These are phyloP conservation scores for Yamadazyma epiphylla DNA, from an alignment of 1,139 yeast species.

Conservation along the genomic window DNA sequence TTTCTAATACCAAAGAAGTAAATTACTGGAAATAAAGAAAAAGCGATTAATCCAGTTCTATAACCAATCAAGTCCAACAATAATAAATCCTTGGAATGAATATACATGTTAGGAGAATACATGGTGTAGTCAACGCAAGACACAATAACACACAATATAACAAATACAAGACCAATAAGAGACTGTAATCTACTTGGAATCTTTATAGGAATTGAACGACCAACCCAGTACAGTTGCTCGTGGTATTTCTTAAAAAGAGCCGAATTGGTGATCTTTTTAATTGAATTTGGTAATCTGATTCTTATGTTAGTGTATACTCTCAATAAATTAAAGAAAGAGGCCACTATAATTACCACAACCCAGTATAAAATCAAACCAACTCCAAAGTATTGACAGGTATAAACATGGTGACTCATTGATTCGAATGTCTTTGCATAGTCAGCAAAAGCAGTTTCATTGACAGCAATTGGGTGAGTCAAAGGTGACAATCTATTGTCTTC, in stretches of 20 bases:
- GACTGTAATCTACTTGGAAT: constrained; percentile 4
- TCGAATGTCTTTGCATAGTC: constrained; percentile 25
- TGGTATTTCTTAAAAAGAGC: constrained; percentile 1
- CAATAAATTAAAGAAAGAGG: constrained; percentile 18
- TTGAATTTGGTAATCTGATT: background rate
- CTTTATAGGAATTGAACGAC: constrained; percentile 3
- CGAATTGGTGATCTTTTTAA: background rate
- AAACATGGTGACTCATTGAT: constrained; percentile 20
- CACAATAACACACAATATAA: constrained; percentile 1
- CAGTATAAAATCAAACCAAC: constrained; percentile 40
- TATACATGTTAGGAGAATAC: constrained; percentile 1
- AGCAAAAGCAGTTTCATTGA: constrained; percentile 21
- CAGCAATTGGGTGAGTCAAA: constrained; percentile 17
- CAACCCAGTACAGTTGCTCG: constrained; percentile 2
- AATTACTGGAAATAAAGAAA: constrained; percentile 4
- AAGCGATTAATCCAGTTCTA: constrained; percentile 4
- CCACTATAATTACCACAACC: constrained; percentile 24
- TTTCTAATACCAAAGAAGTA: constrained; percentile 6
- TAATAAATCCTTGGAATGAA: constrained; percentile 1
- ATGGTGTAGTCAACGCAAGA: background rate
- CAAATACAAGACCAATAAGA: constrained; percentile 1
- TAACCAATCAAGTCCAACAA: constrained; percentile 5
- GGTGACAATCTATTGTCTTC: constrained; percentile 3
- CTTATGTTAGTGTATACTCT: background rate
- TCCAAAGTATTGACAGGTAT: constrained; percentile 33